Evolutionary conservation across 2,329 filamentous ascomycete species (phyloP).

Genomic region (Aspergillus ibericus): DNA sequence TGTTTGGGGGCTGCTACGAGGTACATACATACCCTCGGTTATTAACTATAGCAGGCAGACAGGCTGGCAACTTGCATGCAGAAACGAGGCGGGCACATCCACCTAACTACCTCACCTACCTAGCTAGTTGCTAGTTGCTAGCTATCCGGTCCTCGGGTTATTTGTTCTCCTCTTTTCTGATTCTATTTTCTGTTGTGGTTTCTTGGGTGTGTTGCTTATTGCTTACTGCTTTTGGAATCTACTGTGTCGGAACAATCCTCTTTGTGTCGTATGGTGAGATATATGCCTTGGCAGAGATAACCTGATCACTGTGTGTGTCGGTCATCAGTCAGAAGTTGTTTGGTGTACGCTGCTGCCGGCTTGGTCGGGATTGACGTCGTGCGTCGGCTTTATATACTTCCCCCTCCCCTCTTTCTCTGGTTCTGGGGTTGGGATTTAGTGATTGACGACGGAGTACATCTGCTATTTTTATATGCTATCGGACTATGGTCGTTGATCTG

Average conservation of each 20-base stretch:
- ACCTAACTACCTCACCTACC: no score
- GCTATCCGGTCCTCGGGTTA: background rate
- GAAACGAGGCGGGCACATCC: no score
- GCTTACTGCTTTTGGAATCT: background rate
- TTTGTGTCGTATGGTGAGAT: background rate
- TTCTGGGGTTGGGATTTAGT: no score
- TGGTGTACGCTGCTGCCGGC: background rate
- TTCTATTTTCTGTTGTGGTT: no score
- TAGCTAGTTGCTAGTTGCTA: no score
- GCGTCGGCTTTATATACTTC: background rate
- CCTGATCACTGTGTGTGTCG: background rate
- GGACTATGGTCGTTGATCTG: background rate
- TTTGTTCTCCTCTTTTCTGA: background rate
- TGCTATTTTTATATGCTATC: background rate
- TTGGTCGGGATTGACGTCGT: background rate
- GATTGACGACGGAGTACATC: background rate
- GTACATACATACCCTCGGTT: no score
- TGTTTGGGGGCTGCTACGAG: no score
- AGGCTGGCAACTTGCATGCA: no score
- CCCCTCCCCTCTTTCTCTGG: background rate
- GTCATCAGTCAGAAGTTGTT: background rate
- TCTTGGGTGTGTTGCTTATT: background rate
- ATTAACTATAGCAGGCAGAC: no score
- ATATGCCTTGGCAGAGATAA: background rate
- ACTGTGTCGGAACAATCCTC: no score